These are phyloP conservation scores for Gracilariopsis chorda DNA, from an alignment of 23 red algal genomes.

Conservation along the genomic window DNA sequence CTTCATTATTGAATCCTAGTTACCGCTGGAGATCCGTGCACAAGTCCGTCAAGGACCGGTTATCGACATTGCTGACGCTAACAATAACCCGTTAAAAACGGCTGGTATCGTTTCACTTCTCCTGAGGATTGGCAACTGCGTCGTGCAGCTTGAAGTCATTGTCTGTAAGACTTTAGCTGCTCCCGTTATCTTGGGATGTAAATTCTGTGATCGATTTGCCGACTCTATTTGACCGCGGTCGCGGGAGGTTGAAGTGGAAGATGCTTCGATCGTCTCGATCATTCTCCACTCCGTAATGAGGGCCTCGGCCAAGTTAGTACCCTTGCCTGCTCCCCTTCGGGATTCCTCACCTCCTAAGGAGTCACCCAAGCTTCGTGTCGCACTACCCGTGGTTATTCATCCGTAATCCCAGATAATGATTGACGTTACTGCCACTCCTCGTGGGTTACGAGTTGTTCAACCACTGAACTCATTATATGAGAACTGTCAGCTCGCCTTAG, in stretches of 20 bases:
- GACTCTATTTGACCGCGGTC: background rate
- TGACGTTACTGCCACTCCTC: background rate
- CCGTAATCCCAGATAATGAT: background rate
- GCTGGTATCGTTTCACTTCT: background rate
- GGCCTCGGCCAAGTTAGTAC: background rate
- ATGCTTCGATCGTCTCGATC: background rate
- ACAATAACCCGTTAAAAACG: background rate
- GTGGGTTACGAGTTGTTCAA: background rate
- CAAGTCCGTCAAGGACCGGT: background rate
- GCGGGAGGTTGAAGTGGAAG: background rate
- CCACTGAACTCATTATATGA: background rate
- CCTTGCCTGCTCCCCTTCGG: background rate
- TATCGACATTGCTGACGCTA: background rate
- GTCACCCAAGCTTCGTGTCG: background rate
- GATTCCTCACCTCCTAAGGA: background rate
- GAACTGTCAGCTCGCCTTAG: background rate
- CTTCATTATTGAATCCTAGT: background rate
- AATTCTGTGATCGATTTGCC: background rate
- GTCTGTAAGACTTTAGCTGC: background rate
- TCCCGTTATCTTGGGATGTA: background rate
- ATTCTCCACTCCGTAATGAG: background rate
- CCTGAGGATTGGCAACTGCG: background rate
- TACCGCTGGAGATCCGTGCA: background rate
- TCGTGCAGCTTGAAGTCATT: background rate
- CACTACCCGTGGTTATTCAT: background rate